Evolutionary conservation across 2,329 filamentous ascomycete genomes (phyloP), one percentile per base, ranked within the genome.

Genomic region (Hyphodiscus sp.): DNA sequence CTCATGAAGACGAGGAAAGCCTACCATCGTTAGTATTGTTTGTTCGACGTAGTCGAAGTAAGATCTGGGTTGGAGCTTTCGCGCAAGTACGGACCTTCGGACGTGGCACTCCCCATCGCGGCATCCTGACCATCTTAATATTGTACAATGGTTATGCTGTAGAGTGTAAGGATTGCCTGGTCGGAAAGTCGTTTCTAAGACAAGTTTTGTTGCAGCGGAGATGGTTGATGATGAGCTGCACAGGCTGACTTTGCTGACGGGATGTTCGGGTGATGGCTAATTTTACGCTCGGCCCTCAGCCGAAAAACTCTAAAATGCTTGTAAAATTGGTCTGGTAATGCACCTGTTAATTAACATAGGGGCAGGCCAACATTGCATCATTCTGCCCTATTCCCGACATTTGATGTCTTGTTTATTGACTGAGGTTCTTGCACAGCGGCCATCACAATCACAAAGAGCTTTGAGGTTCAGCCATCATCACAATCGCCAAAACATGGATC

Each of bases 1-100:
- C 87, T 89, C 76, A 96, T 86, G 66, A 91, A 76, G 68, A 89
- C 89, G 61, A 96, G 81, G 69, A 96, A 92, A 46, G 83, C 86
- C 91, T 96, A 41, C 48, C 23, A 10, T n/a, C 52, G 54, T 46
- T 18, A 38, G 33, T n/a, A 13, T 38, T 38, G 20, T 23, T 50
- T 4, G 20, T 13, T 29, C 29, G 23, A 20, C 13, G 44, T 13
- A 20, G 38, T 33, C 20, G 20, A 48, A n/a, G 33, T 51, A 49
- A n/a, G 45, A 33, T 50, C 19, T 19, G 20, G 16, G 41, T n/a
- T 15, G 23, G 38, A 43, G 18, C n/a, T 13, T 38, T 19, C 29
- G 33, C 23, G 11, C 16, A 38, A 45, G 23, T 41, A 61, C 64
- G 29, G 63, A 68, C 66, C 41, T 57, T 61, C 20, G 66, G 66